Base-by-base conservation (phyloP, 108 stramenopile genomes). In the Skeletonema tropicum region DNA sequence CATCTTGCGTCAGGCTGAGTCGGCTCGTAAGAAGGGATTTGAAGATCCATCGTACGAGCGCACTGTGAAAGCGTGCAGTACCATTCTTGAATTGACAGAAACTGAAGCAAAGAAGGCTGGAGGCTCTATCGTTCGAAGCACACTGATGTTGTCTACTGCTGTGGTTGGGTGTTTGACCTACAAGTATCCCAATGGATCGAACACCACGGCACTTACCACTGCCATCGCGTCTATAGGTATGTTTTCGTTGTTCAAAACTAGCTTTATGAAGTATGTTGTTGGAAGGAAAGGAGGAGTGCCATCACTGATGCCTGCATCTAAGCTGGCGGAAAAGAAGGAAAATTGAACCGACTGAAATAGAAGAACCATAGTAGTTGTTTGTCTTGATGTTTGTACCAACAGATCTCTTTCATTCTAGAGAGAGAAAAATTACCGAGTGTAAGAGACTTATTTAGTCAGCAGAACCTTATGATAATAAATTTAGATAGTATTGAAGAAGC, bases 11-110 rank as follows among this genome's bases (percentile, higher is more conserved):
- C 87, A 86, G 65, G 95, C 92, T 4, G 76, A 74, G 8, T 59
- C 69, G 21, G 66, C 70, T 19, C 65, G 83, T n/a, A 66, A 52
- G 35, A 60, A 66, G 10, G 93, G 91, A 14, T 77, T 89, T 25
- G 58, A 70, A 9, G 95, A 96, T 70, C 93, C 92, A 38, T 88
- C 88, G 0, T 92, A 75, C 59, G 86, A 86, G 6, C 72, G 92
- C 23, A 96, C 95, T 5, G 80, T 93, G 26, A 76, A 83, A 52
- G 86, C 84, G 46, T 96, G 95, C 79, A 67, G 86, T 14, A 85
- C 76, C 13, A 88, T 95, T 61, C 39, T 80, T 63, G 88, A 89
- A 19, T 36, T 88, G 46, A 94, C 90, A 30, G 61, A 70, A 23
- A 70, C 58, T 10, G 74, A 76, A 46, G 55, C 67, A 2, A 55